Evolutionary conservation across 441 rosid species (phyloP).

Genomic region (Pelargonium cotyledonis): DNA sequence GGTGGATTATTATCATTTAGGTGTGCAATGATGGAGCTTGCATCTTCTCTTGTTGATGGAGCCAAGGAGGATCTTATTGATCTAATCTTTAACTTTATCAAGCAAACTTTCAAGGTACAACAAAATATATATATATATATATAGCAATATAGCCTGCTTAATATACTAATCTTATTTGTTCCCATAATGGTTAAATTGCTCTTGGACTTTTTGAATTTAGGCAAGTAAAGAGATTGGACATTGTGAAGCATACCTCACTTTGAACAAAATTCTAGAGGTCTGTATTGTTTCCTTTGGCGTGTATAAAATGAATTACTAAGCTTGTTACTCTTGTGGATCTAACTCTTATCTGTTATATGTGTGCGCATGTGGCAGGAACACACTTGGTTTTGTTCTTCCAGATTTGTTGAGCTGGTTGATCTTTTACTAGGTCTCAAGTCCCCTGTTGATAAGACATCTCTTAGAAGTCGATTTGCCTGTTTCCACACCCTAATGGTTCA

Average conservation of each 20-base stretch:
- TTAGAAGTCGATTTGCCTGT: slow-evolving; percentile 67
- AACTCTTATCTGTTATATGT: slow-evolving; percentile 15
- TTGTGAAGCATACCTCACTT: slow-evolving; percentile 56
- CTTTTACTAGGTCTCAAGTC: slow-evolving; percentile 53
- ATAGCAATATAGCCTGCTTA: background rate
- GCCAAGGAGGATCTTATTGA: slow-evolving; percentile 65
- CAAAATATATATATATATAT: background rate
- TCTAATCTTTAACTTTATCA: slow-evolving; percentile 53
- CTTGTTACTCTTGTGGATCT: slow-evolving; percentile 12
- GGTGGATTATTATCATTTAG: slow-evolving; percentile 31
- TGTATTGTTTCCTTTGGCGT: slow-evolving; percentile 14
- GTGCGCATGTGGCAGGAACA: slow-evolving; percentile 56
- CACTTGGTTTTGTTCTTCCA: slow-evolving; percentile 63
- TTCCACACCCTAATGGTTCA: slow-evolving; percentile 60
- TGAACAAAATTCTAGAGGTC: slow-evolving; percentile 75
- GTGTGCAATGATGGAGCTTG: slow-evolving; percentile 56
- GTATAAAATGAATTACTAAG: slow-evolving; percentile 9
- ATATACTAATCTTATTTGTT: background rate
- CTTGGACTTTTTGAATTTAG: slow-evolving; percentile 32
- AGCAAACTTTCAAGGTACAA: slow-evolving; percentile 50
- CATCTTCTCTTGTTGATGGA: slow-evolving; percentile 68
- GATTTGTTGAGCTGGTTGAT: slow-evolving; percentile 57
- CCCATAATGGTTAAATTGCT: slow-evolving; percentile 14
- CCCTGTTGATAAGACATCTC: slow-evolving; percentile 43
- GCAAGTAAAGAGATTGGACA: slow-evolving; percentile 44